A percentile compares a stretch with the other conserved stretches of the same genome.
These are phyloP conservation scores for Emmonsiellopsis sp. DNA, from an alignment of 2,329 filamentous ascomycete species.

Conservation along the genomic window DNA sequence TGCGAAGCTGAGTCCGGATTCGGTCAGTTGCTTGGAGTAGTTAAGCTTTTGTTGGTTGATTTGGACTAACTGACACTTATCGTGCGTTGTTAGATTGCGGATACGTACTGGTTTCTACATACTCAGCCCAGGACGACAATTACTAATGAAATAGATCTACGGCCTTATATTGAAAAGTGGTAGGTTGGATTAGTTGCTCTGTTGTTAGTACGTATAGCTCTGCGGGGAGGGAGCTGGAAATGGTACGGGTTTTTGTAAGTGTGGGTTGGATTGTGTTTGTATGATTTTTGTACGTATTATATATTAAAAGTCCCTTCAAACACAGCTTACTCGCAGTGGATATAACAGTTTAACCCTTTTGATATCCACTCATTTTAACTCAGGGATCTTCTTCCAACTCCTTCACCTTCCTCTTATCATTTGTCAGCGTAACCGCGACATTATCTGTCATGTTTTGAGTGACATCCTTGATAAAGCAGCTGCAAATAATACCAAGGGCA, in stretches of 20 bases:
- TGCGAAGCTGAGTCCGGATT: constrained; percentile 64
- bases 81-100: constrained; percentile 56
- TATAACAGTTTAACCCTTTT: too few relatives aligned
- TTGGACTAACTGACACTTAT: constrained; percentile 1
- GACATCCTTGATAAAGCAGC: too few relatives aligned
- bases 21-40: constrained; percentile 46
- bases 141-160: constrained; percentile 70
- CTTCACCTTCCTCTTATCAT: too few relatives aligned
- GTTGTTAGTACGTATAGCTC: too few relatives aligned
- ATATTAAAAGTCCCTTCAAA: too few relatives aligned
- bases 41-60: not conserved
- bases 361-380: too few relatives aligned
- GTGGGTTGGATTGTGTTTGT: too few relatives aligned
- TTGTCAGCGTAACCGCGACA: not conserved
- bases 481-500: too few relatives aligned
- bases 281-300: too few relatives aligned
- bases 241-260: not conserved
- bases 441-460: too few relatives aligned
- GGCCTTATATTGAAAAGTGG: constrained; percentile 78
- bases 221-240: not conserved
- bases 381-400: too few relatives aligned
- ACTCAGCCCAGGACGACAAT: constrained; percentile 70
- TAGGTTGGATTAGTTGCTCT: constrained; percentile 26
- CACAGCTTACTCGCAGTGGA: too few relatives aligned
- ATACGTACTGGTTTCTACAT: constrained; percentile 76